These are phyloP conservation scores for Tremella fuciformis DNA, from an alignment of 768 basidiomycete genomes.

Conservation along the genomic window DNA sequence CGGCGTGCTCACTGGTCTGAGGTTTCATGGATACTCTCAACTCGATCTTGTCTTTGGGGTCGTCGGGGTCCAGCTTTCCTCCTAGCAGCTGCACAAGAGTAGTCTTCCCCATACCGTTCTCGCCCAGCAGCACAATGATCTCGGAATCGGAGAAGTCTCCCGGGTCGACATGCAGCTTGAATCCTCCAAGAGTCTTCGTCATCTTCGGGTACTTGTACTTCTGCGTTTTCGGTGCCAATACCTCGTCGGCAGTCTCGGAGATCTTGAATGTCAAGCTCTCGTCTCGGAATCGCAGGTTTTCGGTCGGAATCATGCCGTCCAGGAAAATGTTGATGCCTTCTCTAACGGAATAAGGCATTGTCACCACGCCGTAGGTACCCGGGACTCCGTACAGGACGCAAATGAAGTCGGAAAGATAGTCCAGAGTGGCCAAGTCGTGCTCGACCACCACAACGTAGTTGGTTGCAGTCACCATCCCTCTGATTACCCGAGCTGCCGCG, in stretches of 20 bases:
- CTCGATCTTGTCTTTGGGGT: slow-evolving; percentile 72
- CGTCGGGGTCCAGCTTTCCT: slow-evolving; percentile 79
- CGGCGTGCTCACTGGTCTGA: slow-evolving; percentile 64
- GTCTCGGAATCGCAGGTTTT: slow-evolving; percentile 95
- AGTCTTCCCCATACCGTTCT: slow-evolving; percentile 99
- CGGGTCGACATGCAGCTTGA: slow-evolving; percentile 88
- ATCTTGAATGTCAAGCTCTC: slow-evolving; percentile 96
- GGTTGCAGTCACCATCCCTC: slow-evolving; percentile 71
- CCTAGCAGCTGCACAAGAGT: slow-evolving; percentile 94
- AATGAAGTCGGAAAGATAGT: slow-evolving; percentile 97
- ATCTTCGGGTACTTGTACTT: slow-evolving; percentile 90
- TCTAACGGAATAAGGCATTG: slow-evolving; percentile 95
- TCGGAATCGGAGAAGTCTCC: slow-evolving; percentile 98
- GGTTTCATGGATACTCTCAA: slow-evolving; percentile 91
- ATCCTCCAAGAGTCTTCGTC: slow-evolving; percentile 92
- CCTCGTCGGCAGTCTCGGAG: slow-evolving; percentile 90
- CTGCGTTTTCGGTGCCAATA: slow-evolving; percentile 78
- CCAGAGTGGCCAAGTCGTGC: slow-evolving; percentile 96
- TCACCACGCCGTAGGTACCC: slow-evolving; percentile 69
- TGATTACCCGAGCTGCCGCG: slow-evolving; percentile 91
- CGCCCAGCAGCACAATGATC: slow-evolving; percentile 98
- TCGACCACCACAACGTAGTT: slow-evolving; percentile 97
- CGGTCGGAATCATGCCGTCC: slow-evolving; percentile 96
- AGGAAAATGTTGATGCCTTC: slow-evolving; percentile 99
- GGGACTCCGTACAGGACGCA: slow-evolving; percentile 88